Conservation (phyloP, 2,329 filamentous ascomycete genomes). For the Erysiphe pulchra region DNA sequence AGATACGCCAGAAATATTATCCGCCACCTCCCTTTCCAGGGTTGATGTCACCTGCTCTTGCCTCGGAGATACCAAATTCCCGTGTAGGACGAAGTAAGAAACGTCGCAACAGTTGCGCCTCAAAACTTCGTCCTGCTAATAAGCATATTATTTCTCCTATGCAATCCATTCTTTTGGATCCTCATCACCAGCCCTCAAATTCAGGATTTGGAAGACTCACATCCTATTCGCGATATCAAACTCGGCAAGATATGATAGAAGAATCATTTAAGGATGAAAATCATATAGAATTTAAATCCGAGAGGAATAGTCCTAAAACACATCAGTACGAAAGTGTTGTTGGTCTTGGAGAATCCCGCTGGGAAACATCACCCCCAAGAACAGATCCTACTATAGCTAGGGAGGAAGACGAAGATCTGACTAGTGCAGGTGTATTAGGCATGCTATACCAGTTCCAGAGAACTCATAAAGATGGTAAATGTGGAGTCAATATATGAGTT, state of each 20-base stretch:
- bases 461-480: conserved; percentile 25
- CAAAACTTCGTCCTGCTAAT: conserved; percentile 18
- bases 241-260: conserved; percentile 26
- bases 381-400: conserved; percentile 14
- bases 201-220: conserved; percentile 21
- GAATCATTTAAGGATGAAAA: conserved; percentile 25
- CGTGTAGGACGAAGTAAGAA: conserved; percentile 20
- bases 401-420: conserved; percentile 21
- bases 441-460: conserved; percentile 42
- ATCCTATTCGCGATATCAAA: conserved; percentile 20
- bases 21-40: conserved; percentile 53
- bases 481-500: conserved; percentile 14
- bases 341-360: conserved; percentile 18
- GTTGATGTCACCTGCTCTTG: conserved; percentile 34
- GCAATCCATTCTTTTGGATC: conserved; percentile 48
- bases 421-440: conserved; percentile 33
- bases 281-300: conserved; percentile 1
- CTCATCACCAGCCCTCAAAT: conserved; percentile 42
- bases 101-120: conserved; percentile 19
- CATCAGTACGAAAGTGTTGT: conserved; percentile 10
- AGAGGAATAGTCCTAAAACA: conserved; percentile 6
- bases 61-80: conserved; percentile 28
- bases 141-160: conserved; percentile 23
- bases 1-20: conserved; percentile 35
- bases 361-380: conserved; percentile 16